Base-by-base conservation (phyloP, 345 rosid species). In the Populus nigra region DNA sequence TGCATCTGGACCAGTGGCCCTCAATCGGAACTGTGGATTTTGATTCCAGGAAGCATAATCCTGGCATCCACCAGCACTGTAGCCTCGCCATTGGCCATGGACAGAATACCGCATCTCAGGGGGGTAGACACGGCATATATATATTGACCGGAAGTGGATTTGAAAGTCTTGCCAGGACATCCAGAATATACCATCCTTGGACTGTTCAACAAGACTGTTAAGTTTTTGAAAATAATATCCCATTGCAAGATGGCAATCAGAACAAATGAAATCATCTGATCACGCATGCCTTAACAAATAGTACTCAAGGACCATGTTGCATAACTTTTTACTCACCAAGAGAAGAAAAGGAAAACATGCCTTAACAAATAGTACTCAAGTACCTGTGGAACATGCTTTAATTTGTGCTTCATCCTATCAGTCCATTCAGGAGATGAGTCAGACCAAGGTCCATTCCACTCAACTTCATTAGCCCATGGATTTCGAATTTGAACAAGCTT, bases 121-220 rank as follows among this genome's bases (percentile, higher is more conserved):
- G 63, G 99, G 99, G 67, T 96, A 96, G 74, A 96, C 93, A 27
- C 99, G 97, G 71, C 99, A 96, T 38, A 94, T 97, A 81, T 96
- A 96, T 76, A 96, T 94, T n/a, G 99, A 96, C 69, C 98, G 86
- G 88, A 96, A 96, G 85, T 96, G 99, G 81, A 96, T 94, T 87
- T 96, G 99, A 75, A 96, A 96, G 80, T 96, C 99, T 94, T 96
- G 98, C 99, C 99, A 96, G 45, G 96, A 94, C 99, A 96, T 96
- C 99, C 99, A 96, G 87, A 96, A 96, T 83, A 96, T 96, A 73
- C 99, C 99, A 78, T 96, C 97, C 77, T 89, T 94, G 71, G 99
- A 90, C 99, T 96, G 97, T 87, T 84, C 71, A 82, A 87, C 18
- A 77, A 50, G 59, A 78, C 80, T 75, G 79, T 72, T n/a, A 83